Percentiles rank a stretch among this genome's conserved stretches.
Evolutionary conservation across 129 eudicot species (phyloP).

Genomic region (Flaveria ramosissima): DNA sequence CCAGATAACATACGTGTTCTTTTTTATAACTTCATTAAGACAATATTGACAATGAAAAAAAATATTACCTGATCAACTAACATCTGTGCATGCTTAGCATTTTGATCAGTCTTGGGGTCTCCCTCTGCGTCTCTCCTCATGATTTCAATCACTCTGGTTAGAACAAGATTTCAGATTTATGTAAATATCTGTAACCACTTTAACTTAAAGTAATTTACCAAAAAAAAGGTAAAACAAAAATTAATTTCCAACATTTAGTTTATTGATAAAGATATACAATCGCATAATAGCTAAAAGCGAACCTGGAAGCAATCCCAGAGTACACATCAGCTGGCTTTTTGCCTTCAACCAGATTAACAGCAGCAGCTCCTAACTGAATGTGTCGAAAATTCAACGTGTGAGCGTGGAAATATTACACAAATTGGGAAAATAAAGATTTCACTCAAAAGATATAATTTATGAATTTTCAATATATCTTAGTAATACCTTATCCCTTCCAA

Average conservation of each 20-base stretch:
- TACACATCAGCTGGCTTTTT: slow-evolving; percentile 97
- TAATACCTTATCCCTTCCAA: slow-evolving; percentile 91
- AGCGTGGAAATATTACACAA: not conserved
- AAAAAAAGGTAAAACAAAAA: not conserved
- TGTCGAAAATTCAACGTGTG: not conserved
- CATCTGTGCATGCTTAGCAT: slow-evolving; percentile 67
- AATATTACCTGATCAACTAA: slow-evolving; percentile 64
- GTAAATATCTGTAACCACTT: not conserved
- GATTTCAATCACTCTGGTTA: slow-evolving; percentile 79
- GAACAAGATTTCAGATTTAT: slow-evolving; percentile 44
- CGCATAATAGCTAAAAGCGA: slow-evolving; percentile 10
- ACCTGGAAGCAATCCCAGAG: slow-evolving; percentile 93
- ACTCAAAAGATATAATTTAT: not conserved
- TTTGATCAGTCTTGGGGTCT: slow-evolving; percentile 65
- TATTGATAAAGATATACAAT: not conserved
- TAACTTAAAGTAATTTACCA: not conserved
- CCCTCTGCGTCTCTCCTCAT: slow-evolving; percentile 79
- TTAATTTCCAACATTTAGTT: not conserved
- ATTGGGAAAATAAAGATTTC: not conserved
- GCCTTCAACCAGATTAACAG: slow-evolving; percentile 88
- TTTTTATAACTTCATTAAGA: not conserved
- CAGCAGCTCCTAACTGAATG: slow-evolving; percentile 83
- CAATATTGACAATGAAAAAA: not conserved
- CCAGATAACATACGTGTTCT: not conserved
- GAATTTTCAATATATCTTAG: not conserved